Evolutionary conservation across 1,284 basidiomycete species (phyloP), one percentile per base, ranked within the genome.

Genomic region (Cryptococcus sp.): DNA sequence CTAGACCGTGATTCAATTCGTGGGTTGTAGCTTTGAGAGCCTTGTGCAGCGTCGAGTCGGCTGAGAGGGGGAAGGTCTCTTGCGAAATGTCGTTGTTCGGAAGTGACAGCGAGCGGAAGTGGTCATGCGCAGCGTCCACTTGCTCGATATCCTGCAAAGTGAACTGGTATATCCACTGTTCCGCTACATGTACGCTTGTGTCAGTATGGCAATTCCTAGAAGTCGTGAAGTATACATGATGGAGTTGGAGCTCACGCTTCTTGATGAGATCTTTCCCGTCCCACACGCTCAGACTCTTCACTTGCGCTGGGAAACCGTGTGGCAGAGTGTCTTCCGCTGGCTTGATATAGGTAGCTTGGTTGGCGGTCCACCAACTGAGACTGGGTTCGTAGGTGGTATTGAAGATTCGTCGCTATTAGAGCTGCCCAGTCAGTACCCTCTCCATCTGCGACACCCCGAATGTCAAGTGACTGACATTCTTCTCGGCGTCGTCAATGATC

Each of bases 261-360:
- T 67, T 61, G 52, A 67, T 62, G 40, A 69, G 50, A 1, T 53
- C 50, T 46, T 65, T 59, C 6, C 67, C 67, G 23, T 69, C 65
- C 67, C 67, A 69, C 10, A 63, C 26, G 49, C 59, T 67, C 5
- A 50, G 22, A 25, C 56, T 26, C 23, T 20, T 39, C 29, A 58
- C 53, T 23, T 61, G 55, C 22, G 58, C 57, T 1, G 67, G 67
- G 51, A 62, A 69, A 10, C 65, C 67, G 1, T 38, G 54, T 0
- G 67, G 65, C 5, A 69, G 43, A 26, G 60, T 57, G 40, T 69
- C 65, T 16, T 66, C 39, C 15, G 44, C 40, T 1, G 63, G 59
- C 44, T 63, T 58, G 20, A 49, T 46, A 46, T 66, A 64, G 15
- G 49, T 55, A 10, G 52, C 56, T 46, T 69, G 63, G 38, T 63